Base-by-base conservation (phyloP, 768 basidiomycete genomes). In the Tricholoma flavovirens region DNA sequence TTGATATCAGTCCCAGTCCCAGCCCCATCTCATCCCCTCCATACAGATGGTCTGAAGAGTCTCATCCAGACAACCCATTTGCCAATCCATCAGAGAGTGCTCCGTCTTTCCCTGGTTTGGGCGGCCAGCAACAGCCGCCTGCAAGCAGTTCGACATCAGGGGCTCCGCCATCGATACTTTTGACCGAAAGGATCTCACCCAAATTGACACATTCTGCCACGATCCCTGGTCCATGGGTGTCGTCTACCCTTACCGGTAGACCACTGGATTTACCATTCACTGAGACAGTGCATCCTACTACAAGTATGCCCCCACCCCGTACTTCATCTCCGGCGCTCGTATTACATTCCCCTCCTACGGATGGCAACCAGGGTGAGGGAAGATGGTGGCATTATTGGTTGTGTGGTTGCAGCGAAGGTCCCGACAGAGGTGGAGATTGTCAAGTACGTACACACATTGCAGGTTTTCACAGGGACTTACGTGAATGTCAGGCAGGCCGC, bases 351-450 rank as follows among this genome's bases (percentile, higher is more conserved):
- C 56, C 59, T 4, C 61, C 58, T 17, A 62, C 69, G n/a, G 65
- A 67, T 5, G 71, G 72, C 8, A 71, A 69, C 35, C 64, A 59
- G 24, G 71, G 70, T 42, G 72, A 76, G 50, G 74, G 76, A 4
- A 72, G 80, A 58, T 91, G 89, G 89, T 91, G 89, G 89, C 88
- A 89, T 65, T 89, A 91, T 30, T 90, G 88, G 88, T 67, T 91
- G 58, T 91, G 89, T 67, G 89, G 89, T 11, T 89, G 88, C 60
- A 75, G 83, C 15, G 88, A 90, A 65, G 84, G 86, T n/a, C 73
- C 81, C 2, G 84, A 88, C 67, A 77, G 87, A 14, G 86, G 83
- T 43, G 87, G 86, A 5, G 84, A 90, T 53, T 68, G 78, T 59
- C 89, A 91, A 80, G 88, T 86, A 64, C 40, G 76, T 67, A 24